These are phyloP conservation scores for Opeltia flavorubescens DNA, from an alignment of 495 filamentous ascomycete genomes.

Conservation along the genomic window DNA sequence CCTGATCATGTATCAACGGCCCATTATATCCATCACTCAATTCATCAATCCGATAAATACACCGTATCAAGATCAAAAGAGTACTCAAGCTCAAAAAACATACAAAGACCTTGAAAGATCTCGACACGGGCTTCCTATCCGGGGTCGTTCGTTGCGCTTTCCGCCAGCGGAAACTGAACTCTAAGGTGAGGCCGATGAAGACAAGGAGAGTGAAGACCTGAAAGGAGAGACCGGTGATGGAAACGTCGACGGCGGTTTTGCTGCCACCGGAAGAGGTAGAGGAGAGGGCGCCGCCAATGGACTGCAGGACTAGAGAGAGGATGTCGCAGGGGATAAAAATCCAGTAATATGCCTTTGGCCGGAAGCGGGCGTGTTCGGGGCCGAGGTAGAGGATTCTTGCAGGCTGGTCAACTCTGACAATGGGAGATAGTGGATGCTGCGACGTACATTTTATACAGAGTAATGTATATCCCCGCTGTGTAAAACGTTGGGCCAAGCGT, in stretches of 20 bases:
- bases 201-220: constrained; percentile 34
- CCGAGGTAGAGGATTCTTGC: constrained; percentile 31
- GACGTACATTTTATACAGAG: constrained; percentile 26
- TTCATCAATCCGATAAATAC: constrained; percentile 37
- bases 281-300: constrained; percentile 33
- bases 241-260: constrained; percentile 21
- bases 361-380: constrained; percentile 34
- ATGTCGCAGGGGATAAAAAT: constrained; percentile 42
- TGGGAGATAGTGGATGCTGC: background rate
- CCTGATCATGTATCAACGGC: constrained; percentile 27
- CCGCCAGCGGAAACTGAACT: constrained; percentile 29
- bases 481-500: constrained; percentile 42
- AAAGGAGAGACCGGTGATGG: constrained; percentile 27
- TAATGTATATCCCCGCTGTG: constrained; percentile 46
- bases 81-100: constrained; percentile 28
- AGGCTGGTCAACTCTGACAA: background rate
- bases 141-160: constrained; percentile 5
- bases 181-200: constrained; percentile 28
- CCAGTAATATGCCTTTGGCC: constrained; percentile 34
- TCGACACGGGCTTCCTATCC: constrained; percentile 8
- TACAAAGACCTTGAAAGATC: constrained; percentile 28
- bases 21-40: constrained; percentile 31
- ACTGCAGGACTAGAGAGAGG: constrained; percentile 35
- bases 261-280: constrained; percentile 15
- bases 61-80: constrained; percentile 30